phyloP scores from a whole-genome alignment of 2,329 filamentous ascomycete species.

The Coniochaeta sp. region DNA sequence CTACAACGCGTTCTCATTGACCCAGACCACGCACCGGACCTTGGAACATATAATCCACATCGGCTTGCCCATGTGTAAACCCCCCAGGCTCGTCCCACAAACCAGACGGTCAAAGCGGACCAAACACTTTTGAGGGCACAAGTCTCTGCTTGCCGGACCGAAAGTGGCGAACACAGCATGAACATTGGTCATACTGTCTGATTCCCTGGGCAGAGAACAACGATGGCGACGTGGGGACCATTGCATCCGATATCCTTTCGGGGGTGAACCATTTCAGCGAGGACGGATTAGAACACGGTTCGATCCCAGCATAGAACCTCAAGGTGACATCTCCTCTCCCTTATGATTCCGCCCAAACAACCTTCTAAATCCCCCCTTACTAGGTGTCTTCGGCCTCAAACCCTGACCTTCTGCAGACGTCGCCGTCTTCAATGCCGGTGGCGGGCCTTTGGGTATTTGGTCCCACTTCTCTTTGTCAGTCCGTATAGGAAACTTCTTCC shows the following conservation, averaged over 20 bases:
- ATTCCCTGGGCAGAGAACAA: too few relatives aligned
- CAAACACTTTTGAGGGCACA: background rate
- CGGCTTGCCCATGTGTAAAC: too few relatives aligned
- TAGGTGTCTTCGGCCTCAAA: constrained; percentile 21
- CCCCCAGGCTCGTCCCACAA: too few relatives aligned
- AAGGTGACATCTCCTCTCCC: constrained; percentile 2
- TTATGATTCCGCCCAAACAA: constrained; percentile 27
- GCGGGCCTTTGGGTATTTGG: constrained; percentile 2
- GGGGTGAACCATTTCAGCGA: background rate
- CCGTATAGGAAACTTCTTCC: background rate
- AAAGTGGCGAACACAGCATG: too few relatives aligned
- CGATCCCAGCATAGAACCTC: background rate
- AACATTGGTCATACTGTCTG: too few relatives aligned
- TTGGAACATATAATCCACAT: too few relatives aligned
- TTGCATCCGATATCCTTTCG: background rate
- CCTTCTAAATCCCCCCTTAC: constrained; percentile 27
- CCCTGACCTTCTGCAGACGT: constrained; percentile 12
- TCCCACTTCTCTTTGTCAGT: background rate
- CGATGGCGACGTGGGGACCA: too few relatives aligned
- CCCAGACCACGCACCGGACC: too few relatives aligned
- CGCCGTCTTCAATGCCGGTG: constrained; percentile 7
- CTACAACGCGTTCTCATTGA: too few relatives aligned
- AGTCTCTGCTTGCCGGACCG: too few relatives aligned
- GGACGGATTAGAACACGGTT: background rate
- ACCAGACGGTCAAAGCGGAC: too few relatives aligned